Evolutionary conservation across 805 yeast genomes (phyloP).

Genomic region (Metschnikowia corniflorae): DNA sequence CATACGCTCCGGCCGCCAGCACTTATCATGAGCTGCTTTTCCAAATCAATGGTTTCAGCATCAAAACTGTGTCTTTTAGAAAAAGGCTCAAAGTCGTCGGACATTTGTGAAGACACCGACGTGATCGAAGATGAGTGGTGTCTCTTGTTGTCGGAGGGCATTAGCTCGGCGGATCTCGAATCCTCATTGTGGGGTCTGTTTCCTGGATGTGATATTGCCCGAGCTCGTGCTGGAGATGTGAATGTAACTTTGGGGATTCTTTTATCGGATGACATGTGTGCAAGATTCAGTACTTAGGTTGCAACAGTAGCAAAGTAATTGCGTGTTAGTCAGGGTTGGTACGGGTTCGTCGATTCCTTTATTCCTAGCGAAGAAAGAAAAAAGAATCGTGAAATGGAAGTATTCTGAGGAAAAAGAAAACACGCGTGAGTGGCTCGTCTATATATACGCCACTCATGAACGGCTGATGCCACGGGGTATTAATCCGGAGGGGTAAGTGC

Average conservation of each 20-base stretch:
- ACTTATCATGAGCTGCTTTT: constrained; percentile 31
- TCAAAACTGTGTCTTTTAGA: neutral
- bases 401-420: too few relatives aligned
- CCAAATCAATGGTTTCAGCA: constrained; percentile 29
- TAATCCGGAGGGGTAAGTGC: too few relatives aligned
- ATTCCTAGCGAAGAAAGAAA: too few relatives aligned
- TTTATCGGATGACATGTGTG: too few relatives aligned
- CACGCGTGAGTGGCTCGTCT: too few relatives aligned
- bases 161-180: constrained; percentile 2
- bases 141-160: constrained; percentile 15
- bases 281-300: too few relatives aligned
- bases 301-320: too few relatives aligned
- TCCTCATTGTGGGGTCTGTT: constrained; percentile 1
- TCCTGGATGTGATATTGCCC: constrained; percentile 8
- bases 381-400: too few relatives aligned
- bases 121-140: constrained; percentile 24
- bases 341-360: neutral
- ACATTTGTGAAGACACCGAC: constrained; percentile 21
- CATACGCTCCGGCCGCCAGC: constrained; percentile 37
- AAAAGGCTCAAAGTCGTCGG: constrained; percentile 1
- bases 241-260: constrained; percentile 2
- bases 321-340: too few relatives aligned
- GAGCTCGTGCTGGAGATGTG: constrained; percentile 5
- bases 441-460: too few relatives aligned
- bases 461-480: too few relatives aligned